A percentile compares a stretch with the other conserved stretches of the same genome.
phyloP scores from a whole-genome alignment of 805 yeast genomes.

The Saturnispora ahearnii region DNA sequence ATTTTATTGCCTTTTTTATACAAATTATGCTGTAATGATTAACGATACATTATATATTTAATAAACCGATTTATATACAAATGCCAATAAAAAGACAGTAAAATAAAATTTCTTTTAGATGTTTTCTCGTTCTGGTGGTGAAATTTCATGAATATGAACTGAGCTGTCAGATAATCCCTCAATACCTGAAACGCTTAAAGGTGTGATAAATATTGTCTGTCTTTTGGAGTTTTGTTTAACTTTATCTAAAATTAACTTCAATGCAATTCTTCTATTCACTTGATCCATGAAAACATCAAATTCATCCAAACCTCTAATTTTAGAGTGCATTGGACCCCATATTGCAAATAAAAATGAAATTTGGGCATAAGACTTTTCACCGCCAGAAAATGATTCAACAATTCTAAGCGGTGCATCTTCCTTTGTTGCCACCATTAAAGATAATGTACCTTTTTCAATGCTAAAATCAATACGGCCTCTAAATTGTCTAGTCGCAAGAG shows the following conservation, averaged over 20 bases:
- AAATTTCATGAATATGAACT: constrained; percentile 57
- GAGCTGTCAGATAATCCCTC: constrained; percentile 45
- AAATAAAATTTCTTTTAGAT: neutral
- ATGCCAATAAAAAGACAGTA: neutral
- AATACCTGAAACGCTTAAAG: constrained; percentile 75
- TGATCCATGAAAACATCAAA: constrained; percentile 98
- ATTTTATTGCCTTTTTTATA: neutral
- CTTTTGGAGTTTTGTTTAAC: constrained; percentile 54
- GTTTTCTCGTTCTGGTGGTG: constrained; percentile 27
- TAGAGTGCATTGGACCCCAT: constrained; percentile 88
- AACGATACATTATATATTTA: too few species aligned
- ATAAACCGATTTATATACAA: neutral
- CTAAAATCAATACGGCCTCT: constrained; percentile 65
- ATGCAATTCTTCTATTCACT: constrained; percentile 73
- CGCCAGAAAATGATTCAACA: constrained; percentile 86
- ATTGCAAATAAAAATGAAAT: constrained; percentile 78
- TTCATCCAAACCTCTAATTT: constrained; percentile 87
- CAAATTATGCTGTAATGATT: neutral
- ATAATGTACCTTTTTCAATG: constrained; percentile 39
- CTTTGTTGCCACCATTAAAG: constrained; percentile 53
- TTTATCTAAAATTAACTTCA: constrained; percentile 62
- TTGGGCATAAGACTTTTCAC: constrained; percentile 92
- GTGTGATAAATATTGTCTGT: constrained; percentile 89
- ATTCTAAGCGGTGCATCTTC: constrained; percentile 51
- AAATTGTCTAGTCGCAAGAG: constrained; percentile 60